Percentiles rank a stretch among this genome's conserved stretches.
Evolutionary conservation across 768 basidiomycete genomes (phyloP).

Genomic region (Rhizopogon rudus): DNA sequence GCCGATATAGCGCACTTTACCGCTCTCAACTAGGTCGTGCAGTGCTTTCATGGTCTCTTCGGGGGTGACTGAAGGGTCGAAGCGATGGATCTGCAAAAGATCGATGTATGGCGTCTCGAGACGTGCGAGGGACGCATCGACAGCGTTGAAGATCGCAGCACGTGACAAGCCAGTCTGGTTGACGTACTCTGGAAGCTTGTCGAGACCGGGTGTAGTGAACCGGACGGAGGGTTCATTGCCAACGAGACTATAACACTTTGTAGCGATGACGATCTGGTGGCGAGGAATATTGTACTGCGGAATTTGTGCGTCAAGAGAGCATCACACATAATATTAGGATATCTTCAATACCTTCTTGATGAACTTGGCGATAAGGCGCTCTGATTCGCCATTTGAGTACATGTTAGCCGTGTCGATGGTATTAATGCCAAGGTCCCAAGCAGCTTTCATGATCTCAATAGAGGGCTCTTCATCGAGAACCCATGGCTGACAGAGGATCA

Average conservation of each 20-base stretch:
- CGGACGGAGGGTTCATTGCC: conserved; percentile 1
- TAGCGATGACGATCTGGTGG: conserved; percentile 24
- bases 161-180: conserved; percentile 33
- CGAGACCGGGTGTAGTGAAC: background rate
- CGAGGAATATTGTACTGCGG: conserved; percentile 28
- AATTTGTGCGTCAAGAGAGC: background rate
- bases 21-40: conserved; percentile 42
- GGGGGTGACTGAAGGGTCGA: conserved; percentile 29
- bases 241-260: conserved; percentile 22
- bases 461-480: conserved; percentile 25
- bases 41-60: conserved; percentile 49
- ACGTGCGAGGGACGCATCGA: conserved; percentile 31
- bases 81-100: conserved; percentile 42
- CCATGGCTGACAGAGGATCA: conserved; percentile 12
- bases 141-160: conserved; percentile 33
- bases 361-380: conserved; percentile 32
- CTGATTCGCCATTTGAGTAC: conserved; percentile 33
- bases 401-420: conserved; percentile 37
- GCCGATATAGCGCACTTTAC: conserved; percentile 49
- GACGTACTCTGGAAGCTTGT: conserved; percentile 13
- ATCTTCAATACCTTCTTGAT: conserved; percentile 25
- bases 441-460: conserved; percentile 30
- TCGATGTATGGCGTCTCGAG: conserved; percentile 33
- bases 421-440: conserved; percentile 36
- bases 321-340: background rate